These are phyloP conservation scores for Aspergillus fumigatiaffinis DNA, from an alignment of 2,329 filamentous ascomycete species.

Conservation along the genomic window DNA sequence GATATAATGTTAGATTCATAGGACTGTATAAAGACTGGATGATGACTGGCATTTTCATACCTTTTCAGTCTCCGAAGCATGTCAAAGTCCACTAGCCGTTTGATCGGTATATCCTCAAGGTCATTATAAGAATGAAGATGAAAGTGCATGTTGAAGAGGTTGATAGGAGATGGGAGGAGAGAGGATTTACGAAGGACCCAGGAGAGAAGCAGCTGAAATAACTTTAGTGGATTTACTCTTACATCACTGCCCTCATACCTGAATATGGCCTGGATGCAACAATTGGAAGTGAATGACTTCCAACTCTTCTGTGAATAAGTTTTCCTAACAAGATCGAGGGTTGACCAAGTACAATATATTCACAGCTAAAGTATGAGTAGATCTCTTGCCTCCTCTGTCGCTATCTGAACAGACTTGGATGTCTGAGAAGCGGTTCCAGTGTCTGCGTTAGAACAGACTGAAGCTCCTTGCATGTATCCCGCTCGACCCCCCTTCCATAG, in stretches of 20 bases:
- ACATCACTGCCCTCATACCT: no score
- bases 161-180: neutral
- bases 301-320: neutral
- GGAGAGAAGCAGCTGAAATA: neutral
- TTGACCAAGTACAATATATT: neutral
- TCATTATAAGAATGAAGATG: no score
- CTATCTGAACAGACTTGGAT: constrained; percentile 26
- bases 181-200: neutral
- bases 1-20: no score
- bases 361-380: neutral
- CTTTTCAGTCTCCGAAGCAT: no score
- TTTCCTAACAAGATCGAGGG: neutral
- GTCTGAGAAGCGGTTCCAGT: constrained; percentile 26
- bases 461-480: constrained; percentile 20
- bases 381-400: constrained; percentile 12
- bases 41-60: no score
- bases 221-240: neutral
- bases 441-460: constrained; percentile 21
- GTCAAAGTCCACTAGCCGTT: no score
- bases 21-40: no score
- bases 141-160: neutral
- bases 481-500: constrained; percentile 24
- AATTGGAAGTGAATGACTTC: neutral
- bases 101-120: no score
- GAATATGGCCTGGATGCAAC: no score